Percentiles rank a stretch among this genome's conserved stretches.
Conservation (phyloP, 768 basidiomycete genomes). For the Termitomyces sp. region DNA sequence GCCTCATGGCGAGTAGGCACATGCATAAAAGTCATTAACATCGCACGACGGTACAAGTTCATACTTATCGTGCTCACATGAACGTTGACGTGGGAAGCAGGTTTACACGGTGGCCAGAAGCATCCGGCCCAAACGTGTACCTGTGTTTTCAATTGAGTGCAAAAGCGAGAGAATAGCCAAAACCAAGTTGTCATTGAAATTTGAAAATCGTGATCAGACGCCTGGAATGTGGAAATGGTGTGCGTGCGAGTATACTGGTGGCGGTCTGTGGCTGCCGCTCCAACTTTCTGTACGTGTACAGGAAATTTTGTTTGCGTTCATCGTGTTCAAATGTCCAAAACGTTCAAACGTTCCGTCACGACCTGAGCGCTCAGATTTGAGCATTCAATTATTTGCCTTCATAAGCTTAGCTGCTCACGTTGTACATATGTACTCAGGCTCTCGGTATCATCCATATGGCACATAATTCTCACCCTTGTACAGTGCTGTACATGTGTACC, state of each 20-base stretch:
- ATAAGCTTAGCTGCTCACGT: neutral
- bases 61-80: neutral
- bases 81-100: neutral
- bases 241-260: too few relatives aligned
- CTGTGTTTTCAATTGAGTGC: neutral
- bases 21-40: neutral
- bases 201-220: too few relatives aligned
- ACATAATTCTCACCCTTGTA: slow-evolving; percentile 12
- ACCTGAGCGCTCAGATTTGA: neutral
- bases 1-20: neutral
- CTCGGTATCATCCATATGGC: slow-evolving; percentile 10
- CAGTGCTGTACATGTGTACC: slow-evolving; percentile 9
- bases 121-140: neutral
- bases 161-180: neutral
- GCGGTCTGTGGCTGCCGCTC: too few relatives aligned
- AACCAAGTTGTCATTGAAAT: too few relatives aligned
- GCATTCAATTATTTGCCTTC: neutral
- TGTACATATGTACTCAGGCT: neutral
- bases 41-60: neutral
- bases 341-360: too few relatives aligned
- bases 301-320: too few relatives aligned
- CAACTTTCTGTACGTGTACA: too few relatives aligned
- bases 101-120: neutral
- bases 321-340: too few relatives aligned
- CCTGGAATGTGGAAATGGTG: too few relatives aligned